These are phyloP conservation scores for Scytalidium lignicola DNA, from an alignment of 2,329 filamentous ascomycete genomes.

Conservation along the genomic window DNA sequence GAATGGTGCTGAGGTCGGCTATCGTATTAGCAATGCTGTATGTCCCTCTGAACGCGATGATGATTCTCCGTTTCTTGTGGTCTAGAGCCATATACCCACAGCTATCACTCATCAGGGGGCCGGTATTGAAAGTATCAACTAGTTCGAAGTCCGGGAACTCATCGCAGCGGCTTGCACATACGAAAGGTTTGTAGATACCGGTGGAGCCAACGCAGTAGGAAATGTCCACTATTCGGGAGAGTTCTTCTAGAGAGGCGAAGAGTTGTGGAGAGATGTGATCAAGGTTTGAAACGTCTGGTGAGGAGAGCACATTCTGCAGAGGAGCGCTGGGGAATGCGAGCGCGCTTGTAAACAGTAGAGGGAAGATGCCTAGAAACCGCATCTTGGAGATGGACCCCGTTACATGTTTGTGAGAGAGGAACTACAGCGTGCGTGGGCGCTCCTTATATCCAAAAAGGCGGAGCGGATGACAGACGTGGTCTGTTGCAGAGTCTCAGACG, in stretches of 20 bases:
- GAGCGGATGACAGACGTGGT: not conserved
- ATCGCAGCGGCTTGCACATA: slow-evolving; percentile 75
- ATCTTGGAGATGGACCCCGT: not conserved
- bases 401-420: not conserved
- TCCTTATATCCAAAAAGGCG: not conserved
- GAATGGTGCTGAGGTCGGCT: slow-evolving; percentile 80
- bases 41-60: slow-evolving; percentile 89
- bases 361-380: not conserved
- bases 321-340: not conserved
- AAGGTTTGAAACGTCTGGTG: not conserved
- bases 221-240: slow-evolving; percentile 89
- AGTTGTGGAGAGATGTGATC: slow-evolving; percentile 52
- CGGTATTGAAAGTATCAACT: slow-evolving; percentile 83
- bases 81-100: slow-evolving; percentile 94
- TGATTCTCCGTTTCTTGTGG: slow-evolving; percentile 56
- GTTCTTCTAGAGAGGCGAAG: slow-evolving; percentile 78
- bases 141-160: slow-evolving; percentile 80
- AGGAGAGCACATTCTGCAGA: not conserved
- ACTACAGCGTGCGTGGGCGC: not conserved
- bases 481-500: not conserved
- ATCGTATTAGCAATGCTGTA: slow-evolving; percentile 92
- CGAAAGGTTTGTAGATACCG: slow-evolving; percentile 78
- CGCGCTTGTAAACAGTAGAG: not conserved
- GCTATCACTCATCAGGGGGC: slow-evolving; percentile 78
- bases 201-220: slow-evolving; percentile 86